Evolutionary conservation across 2,329 filamentous ascomycete genomes (phyloP).

Genomic region (Didymella glomerata): DNA sequence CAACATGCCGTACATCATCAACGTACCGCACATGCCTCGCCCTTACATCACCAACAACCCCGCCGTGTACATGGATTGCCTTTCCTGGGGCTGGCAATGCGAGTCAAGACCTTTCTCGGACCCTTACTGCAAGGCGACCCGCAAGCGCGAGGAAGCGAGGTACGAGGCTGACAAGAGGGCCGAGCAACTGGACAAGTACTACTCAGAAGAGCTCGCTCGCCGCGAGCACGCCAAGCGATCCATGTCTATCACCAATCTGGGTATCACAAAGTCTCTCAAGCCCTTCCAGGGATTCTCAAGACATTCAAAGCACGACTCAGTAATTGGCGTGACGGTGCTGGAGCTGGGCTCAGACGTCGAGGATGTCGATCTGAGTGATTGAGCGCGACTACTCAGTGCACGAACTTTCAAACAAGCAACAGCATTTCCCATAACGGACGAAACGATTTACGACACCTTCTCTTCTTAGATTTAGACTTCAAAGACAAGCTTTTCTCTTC

Average conservation of each 20-base stretch:
- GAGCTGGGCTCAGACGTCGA: constrained; percentile 18
- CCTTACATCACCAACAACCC: constrained; percentile 34
- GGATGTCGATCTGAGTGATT: constrained; percentile 16
- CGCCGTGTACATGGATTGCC: constrained; percentile 32
- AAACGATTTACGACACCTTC: constrained; percentile 12
- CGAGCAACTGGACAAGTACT: constrained; percentile 27
- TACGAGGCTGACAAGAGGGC: constrained; percentile 24
- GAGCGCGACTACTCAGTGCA: neutral
- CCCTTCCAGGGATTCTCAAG: constrained; percentile 16
- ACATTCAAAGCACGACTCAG: constrained; percentile 23
- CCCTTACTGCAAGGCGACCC: constrained; percentile 25
- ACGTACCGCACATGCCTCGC: constrained; percentile 23
- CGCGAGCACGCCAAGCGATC: constrained; percentile 15
- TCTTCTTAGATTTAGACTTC: constrained; percentile 7
- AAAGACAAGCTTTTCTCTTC: constrained; percentile 3
- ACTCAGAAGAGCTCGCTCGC: constrained; percentile 14
- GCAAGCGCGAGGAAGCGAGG: constrained; percentile 25
- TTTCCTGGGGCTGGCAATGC: constrained; percentile 26
- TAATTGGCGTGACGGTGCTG: constrained; percentile 13
- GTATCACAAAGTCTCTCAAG: constrained; percentile 13
- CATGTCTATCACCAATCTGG: constrained; percentile 13
- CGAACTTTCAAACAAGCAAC: neutral
- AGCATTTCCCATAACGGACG: neutral
- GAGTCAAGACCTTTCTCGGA: constrained; percentile 31
- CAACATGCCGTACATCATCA: constrained; percentile 36